These are phyloP conservation scores for Dryas alaskensis DNA, from an alignment of 306 rosid species.

Conservation along the genomic window DNA sequence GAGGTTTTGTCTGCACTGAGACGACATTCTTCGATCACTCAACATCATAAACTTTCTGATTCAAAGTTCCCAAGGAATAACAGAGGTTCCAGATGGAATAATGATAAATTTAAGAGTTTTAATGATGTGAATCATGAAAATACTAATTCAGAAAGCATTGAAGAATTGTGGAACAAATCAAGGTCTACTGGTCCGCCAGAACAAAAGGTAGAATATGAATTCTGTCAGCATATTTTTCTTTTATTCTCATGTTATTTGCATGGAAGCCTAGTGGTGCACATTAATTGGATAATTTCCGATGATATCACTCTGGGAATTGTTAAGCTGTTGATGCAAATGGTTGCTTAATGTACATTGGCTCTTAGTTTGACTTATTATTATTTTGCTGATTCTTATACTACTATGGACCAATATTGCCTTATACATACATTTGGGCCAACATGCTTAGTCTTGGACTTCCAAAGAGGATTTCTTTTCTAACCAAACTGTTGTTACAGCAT, in stretches of 20 bases:
- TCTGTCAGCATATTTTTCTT: neutral
- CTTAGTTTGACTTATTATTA: neutral
- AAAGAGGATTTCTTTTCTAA: neutral
- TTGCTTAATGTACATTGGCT: neutral
- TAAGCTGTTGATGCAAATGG: neutral
- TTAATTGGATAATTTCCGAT: neutral
- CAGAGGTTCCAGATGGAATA: conserved; percentile 50
- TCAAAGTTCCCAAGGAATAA: conserved; percentile 51
- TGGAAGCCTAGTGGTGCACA: neutral
- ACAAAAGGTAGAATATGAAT: conserved; percentile 57
- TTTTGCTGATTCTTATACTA: neutral
- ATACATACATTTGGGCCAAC: neutral
- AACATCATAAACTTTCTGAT: conserved; percentile 50
- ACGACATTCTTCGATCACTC: conserved; percentile 71
- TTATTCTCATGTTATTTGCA: conserved; percentile 7
- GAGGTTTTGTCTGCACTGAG: conserved; percentile 84
- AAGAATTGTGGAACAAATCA: conserved; percentile 47
- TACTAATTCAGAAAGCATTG: conserved; percentile 37
- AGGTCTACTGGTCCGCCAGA: conserved; percentile 65
- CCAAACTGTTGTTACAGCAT: neutral
- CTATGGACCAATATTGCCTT: neutral
- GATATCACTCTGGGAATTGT: neutral
- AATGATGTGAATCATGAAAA: conserved; percentile 35
- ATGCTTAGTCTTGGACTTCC: neutral
- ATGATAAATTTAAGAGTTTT: conserved; percentile 39